Percentiles rank a stretch among this genome's conserved stretches.
Evolutionary conservation across 352 stramenopile genomes (phyloP).

Genomic region (Pythium rishiriense): DNA sequence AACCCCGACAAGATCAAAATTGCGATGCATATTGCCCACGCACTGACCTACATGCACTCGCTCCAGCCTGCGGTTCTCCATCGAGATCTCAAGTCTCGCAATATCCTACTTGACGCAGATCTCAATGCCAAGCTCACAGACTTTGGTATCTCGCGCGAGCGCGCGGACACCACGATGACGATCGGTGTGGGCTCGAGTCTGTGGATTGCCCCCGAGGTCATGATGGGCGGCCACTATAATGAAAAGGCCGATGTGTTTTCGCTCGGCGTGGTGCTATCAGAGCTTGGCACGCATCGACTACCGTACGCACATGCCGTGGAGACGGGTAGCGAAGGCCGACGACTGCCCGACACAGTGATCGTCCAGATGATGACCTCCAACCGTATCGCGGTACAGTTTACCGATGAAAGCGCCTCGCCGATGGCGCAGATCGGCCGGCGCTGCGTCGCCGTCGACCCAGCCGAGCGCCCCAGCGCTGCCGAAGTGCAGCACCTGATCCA

Average conservation of each 20-base stretch:
- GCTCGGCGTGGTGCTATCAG: slow-evolving; percentile 12
- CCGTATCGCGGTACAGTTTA: slow-evolving; percentile 12
- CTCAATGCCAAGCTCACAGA: slow-evolving; percentile 20
- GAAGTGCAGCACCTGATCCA: slow-evolving; percentile 19
- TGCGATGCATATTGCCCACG: slow-evolving; percentile 13
- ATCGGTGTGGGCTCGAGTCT: slow-evolving; percentile 18
- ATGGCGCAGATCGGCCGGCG: slow-evolving; percentile 11
- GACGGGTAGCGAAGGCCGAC: slow-evolving; percentile 5
- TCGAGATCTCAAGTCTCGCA: slow-evolving; percentile 20
- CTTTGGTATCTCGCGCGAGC: slow-evolving; percentile 20
- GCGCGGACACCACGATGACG: slow-evolving; percentile 14
- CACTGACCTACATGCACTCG: slow-evolving; percentile 18
- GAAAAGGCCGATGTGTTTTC: slow-evolving; percentile 24
- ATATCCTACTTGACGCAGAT: slow-evolving; percentile 15
- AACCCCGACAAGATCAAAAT: slow-evolving; percentile 20
- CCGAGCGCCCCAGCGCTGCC: slow-evolving; percentile 3
- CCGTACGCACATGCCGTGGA: slow-evolving; percentile 12
- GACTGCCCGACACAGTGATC: slow-evolving; percentile 14
- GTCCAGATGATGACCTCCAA: slow-evolving; percentile 10
- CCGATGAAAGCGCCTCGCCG: neutral
- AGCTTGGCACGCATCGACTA: slow-evolving; percentile 8
- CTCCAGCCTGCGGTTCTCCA: slow-evolving; percentile 15
- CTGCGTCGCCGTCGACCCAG: slow-evolving; percentile 12
- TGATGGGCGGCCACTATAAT: slow-evolving; percentile 26
- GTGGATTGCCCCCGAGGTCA: slow-evolving; percentile 35